Evolutionary conservation across 192 early-diverging fungal genomes (phyloP).

Genomic region (Ambispora gerdemannii): DNA sequence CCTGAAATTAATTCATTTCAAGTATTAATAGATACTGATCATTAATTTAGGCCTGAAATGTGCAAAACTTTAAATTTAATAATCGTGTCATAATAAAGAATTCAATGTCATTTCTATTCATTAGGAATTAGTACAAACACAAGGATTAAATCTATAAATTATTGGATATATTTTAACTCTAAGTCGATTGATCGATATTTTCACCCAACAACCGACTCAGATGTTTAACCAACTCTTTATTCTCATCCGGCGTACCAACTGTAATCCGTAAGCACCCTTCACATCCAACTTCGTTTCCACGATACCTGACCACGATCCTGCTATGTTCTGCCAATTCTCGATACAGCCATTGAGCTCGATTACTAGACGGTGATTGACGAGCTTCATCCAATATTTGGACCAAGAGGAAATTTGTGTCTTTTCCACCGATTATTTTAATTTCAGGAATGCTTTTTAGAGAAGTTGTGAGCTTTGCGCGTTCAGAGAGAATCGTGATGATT

Average conservation of each 20-base stretch:
- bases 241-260: conserved; percentile 86
- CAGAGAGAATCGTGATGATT: conserved; percentile 51
- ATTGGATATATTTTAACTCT: too few relatives aligned
- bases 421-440: conserved; percentile 76
- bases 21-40: too few relatives aligned
- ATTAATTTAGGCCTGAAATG: too few relatives aligned
- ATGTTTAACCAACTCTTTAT: conserved; percentile 37
- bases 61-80: too few relatives aligned
- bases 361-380: conserved; percentile 63
- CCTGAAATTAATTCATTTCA: too few relatives aligned
- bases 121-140: too few relatives aligned
- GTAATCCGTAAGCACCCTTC: conserved; percentile 92
- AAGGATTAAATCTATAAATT: too few relatives aligned
- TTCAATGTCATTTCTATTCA: too few relatives aligned
- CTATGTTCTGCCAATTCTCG: conserved; percentile 76
- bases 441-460: conserved; percentile 60
- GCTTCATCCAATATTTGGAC: conserved; percentile 69
- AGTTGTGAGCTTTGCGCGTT: conserved; percentile 68
- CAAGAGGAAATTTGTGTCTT: conserved; percentile 95
- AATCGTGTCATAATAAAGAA: too few relatives aligned
- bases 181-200: too few relatives aligned
- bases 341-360: conserved; percentile 72
- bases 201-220: conserved; percentile 2
- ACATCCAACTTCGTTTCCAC: conserved; percentile 91
- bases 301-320: conserved; percentile 91